A percentile compares a stretch with the other conserved stretches of the same genome.
Conservation (phyloP, 2,329 filamentous ascomycete species). For the Phaeosphaeria sp. region DNA sequence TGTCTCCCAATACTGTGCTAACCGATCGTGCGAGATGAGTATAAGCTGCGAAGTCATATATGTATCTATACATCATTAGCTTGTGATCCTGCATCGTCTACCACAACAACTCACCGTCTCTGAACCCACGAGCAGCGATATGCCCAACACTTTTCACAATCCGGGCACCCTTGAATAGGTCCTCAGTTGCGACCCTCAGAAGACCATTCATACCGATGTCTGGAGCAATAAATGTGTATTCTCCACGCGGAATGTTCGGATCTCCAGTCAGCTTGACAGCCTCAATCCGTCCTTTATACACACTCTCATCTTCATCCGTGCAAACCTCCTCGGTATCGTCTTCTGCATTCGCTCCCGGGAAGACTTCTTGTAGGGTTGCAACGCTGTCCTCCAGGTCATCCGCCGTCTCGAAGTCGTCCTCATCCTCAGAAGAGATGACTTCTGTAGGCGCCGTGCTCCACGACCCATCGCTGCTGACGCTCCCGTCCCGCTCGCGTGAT, state of each 20-base stretch:
- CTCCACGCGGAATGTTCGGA: conserved; percentile 84
- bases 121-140: conserved; percentile 75
- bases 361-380: conserved; percentile 33
- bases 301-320: conserved; percentile 28
- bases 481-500: conserved; percentile 31
- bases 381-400: conserved; percentile 50
- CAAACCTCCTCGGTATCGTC: background rate
- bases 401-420: conserved; percentile 13
- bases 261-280: conserved; percentile 94
- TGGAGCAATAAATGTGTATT: conserved; percentile 79
- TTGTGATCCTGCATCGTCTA: background rate
- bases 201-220: conserved; percentile 75
- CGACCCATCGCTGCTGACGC: conserved; percentile 36
- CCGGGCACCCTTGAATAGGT: conserved; percentile 74
- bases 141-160: conserved; percentile 79
- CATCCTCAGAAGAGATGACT: conserved; percentile 13
- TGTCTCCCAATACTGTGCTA: conserved; percentile 82
- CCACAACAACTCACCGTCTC: conserved; percentile 65
- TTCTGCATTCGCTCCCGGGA: background rate
- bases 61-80: conserved; percentile 60
- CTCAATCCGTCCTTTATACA: conserved; percentile 73
- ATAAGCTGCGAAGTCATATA: conserved; percentile 80
- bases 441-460: conserved; percentile 42
- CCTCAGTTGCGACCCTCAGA: conserved; percentile 68
- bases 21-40: conserved; percentile 74